Conservation (phyloP, 2,329 filamentous ascomycete species). For the Aspergillus calidoustus region DNA sequence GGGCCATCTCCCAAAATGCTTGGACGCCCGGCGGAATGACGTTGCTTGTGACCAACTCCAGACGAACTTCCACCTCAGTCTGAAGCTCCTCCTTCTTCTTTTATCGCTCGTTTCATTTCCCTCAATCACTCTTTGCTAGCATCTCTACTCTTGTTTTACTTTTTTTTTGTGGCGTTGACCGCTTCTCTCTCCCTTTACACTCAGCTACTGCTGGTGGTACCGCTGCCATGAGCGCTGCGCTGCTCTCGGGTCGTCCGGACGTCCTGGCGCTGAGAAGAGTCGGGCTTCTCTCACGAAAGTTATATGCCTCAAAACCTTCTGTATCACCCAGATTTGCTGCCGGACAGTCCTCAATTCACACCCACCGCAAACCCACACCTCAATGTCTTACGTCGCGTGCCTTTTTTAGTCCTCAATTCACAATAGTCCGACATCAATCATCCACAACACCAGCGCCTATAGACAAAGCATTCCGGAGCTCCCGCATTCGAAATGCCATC, state of each 20-base stretch:
- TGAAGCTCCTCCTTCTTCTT: background rate
- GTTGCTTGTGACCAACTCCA: constrained; percentile 4
- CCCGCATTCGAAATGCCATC: constrained; percentile 55
- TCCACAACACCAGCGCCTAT: constrained; percentile 24
- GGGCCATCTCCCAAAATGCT: constrained; percentile 6
- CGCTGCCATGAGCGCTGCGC: constrained; percentile 36
- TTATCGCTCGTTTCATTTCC: constrained; percentile 3
- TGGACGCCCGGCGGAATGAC: constrained; percentile 17
- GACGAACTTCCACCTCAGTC: background rate
- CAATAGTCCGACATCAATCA: constrained; percentile 39
- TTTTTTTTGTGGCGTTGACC: constrained; percentile 13
- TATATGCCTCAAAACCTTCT: constrained; percentile 23
- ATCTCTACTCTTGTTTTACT: background rate
- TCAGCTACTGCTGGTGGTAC: constrained; percentile 6
- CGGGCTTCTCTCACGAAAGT: constrained; percentile 27
- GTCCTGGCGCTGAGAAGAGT: constrained; percentile 33
- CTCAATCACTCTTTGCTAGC: constrained; percentile 11
- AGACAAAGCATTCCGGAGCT: constrained; percentile 29
- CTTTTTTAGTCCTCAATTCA: constrained; percentile 27
- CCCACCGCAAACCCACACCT: constrained; percentile 25
- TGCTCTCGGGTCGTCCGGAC: constrained; percentile 37
- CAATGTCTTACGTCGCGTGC: constrained; percentile 30
- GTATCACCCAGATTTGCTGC: constrained; percentile 19
- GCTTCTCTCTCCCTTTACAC: constrained; percentile 6
- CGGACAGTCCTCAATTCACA: constrained; percentile 26